Evolutionary conservation across 2,329 filamentous ascomycete species (phyloP), one percentile per base, ranked within the genome.

Genomic region (Scedosporium minutisporum): DNA sequence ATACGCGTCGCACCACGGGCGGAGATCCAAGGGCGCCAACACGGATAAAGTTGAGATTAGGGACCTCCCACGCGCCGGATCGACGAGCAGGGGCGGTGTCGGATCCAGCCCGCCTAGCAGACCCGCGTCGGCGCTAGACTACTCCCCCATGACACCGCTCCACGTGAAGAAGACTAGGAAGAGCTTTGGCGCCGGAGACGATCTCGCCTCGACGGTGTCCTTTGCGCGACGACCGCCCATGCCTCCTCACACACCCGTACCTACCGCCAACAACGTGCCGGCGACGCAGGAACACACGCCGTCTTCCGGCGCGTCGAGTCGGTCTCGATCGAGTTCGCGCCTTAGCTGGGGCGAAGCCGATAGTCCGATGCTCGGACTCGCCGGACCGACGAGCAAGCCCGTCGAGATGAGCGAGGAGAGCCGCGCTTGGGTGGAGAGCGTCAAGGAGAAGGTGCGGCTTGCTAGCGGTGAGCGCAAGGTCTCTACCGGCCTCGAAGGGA

Each of bases 1-100:
- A 73, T 99, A 97, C 69, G 93, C 92, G 6, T 86, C 87, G 64
- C 95, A 99, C 71, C 95, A 99, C 72, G 90, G 90, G 53, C 87
- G 90, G n/a, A 86, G 84, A 51, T 83, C 83, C 60, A 73, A 76
- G 64, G 74, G 74, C 62, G 70, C 71, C 33, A 71, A 72, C 10
- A 79, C 80, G 58, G 76, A 80, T 63, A 83, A 81, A 69, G 79
- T 88, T 7, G 85, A 88, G 68, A 77, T 88, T 23, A 80, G 79
- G 65, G 83, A 85, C 65, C 66, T 80, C 6, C 75, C 78, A 12
- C 66, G 74, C 7, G 16, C 29, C 12, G 27, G 18, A n/a, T 58
- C 61, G 12, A 51, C 18, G 21, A 27, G 18, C n/a, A 44, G 58
- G 18, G 27, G 58, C 41, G 55, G 46, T 6, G 23, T 33, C 42